Conservation (phyloP, 345 rosid species). For the Brassica nigra region DNA sequence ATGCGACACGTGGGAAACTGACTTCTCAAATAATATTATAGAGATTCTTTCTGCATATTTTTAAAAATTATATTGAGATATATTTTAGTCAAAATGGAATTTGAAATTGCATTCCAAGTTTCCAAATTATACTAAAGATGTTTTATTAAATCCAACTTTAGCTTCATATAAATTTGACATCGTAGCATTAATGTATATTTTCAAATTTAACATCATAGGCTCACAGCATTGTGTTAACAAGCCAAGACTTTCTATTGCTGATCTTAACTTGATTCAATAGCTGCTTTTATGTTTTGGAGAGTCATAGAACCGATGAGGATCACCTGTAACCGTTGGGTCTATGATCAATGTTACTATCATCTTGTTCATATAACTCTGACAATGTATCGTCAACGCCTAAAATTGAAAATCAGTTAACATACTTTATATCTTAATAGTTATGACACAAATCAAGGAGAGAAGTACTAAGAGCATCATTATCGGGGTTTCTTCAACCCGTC, state of each 20-base stretch:
- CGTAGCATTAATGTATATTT: constrained; percentile 43
- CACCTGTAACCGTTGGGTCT: constrained; percentile 64
- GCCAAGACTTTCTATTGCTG: not conserved
- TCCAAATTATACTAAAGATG: not conserved
- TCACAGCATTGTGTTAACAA: not conserved
- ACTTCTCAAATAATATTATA: too few species aligned
- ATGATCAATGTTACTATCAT: constrained; percentile 63
- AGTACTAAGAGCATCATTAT: too few species aligned
- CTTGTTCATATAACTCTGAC: constrained; percentile 69
- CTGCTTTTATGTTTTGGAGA: constrained; percentile 50
- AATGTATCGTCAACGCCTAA: constrained; percentile 76
- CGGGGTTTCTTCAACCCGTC: too few species aligned
- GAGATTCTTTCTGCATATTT: not conserved
- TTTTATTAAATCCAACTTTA: not conserved
- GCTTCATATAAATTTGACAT: not conserved
- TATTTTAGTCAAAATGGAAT: not conserved
- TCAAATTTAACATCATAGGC: too few species aligned
- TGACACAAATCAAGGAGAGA: too few species aligned
- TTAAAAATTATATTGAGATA: not conserved
- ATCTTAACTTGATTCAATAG: not conserved
- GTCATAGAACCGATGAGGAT: constrained; percentile 62
- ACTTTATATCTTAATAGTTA: not conserved
- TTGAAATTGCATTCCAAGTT: not conserved
- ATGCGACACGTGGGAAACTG: too few species aligned
- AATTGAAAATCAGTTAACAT: not conserved